These are phyloP conservation scores for Schoenoplectus tabernaemontani DNA, from an alignment of 202 grass and related monocot species.

Conservation along the genomic window DNA sequence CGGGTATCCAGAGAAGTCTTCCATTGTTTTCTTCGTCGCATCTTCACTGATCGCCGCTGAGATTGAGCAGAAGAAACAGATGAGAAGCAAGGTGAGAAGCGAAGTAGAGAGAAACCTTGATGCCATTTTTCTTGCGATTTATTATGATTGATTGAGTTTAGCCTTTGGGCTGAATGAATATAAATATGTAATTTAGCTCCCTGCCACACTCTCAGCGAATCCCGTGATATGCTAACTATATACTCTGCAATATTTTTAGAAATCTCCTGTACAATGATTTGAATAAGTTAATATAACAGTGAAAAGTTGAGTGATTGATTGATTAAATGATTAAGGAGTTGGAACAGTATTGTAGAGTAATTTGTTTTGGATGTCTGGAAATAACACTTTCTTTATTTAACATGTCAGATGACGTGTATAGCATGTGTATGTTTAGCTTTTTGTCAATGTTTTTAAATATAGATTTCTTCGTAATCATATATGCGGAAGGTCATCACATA, in stretches of 20 bases:
- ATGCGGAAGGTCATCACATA: no score
- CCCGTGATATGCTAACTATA: background rate
- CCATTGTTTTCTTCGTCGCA: conserved; percentile 54
- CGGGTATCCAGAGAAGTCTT: conserved; percentile 79
- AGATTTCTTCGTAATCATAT: no score
- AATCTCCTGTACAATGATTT: background rate
- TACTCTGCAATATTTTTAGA: background rate
- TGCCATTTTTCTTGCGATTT: conserved; percentile 1
- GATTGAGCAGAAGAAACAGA: background rate
- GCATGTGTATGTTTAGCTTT: no score
- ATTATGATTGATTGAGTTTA: background rate
- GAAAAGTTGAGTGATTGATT: no score
- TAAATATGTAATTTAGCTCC: background rate
- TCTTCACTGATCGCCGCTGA: conserved; percentile 21
- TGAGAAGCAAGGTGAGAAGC: conserved; percentile 15
- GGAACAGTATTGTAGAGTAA: no score
- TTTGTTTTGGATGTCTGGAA: no score
- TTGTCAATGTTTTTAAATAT: no score
- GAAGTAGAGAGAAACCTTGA: background rate
- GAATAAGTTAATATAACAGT: no score
- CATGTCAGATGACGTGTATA: no score
- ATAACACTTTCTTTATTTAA: no score
- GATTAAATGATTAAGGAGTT: no score
- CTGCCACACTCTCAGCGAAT: background rate
- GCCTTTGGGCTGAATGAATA: background rate